Evolutionary conservation across 345 rosid species (phyloP), one percentile per base, ranked within the genome.

Genomic region (Aegle marmelos): DNA sequence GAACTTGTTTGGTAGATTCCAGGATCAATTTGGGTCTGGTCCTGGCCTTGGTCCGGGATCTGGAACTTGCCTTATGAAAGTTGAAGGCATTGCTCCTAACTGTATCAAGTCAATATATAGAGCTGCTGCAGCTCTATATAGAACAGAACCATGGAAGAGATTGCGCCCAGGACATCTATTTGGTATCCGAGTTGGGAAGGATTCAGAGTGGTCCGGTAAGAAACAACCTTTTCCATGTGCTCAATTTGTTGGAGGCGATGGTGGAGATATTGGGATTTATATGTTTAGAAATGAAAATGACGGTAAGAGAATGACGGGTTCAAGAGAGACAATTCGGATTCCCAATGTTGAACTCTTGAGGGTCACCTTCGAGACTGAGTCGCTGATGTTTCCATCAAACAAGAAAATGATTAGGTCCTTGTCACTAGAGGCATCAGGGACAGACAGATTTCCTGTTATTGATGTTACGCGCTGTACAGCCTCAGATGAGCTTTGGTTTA

Each of bases 1-100:
- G 89, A 87, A 76, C 62, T 76, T 90, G 72, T 89, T 89, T 75
- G 89, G 73, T 84, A 89, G 96, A 80, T 83, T 87, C 79, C 88
- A 89, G 31, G 91, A 90, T 66, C 94, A 91, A 74, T 90, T 91
- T 72, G 91, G 96, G 24, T 86, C 94, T 73, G 94, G 96, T 82
- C 91, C 93, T 1, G 93, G 92, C 41, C 92, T 90, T 22, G 95
- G 93, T 76, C 91, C 93, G 17, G 95, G 95, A 79, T 91, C 93
- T 10, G 92, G 91, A 50, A 78, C 87, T 14, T 85, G 89, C 71
- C 70, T 91, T 54, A 87, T 88, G 92, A 88, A 84, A 70, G 86
- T 88, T 3, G 92, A 87, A 58, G 93, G 89, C 68, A 82, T 88
- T 78, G 66, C 88, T 76, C 82, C 90, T 76, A 91, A 79, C 76